Base-by-base conservation (phyloP, 148 eudicot genomes). In the Agrostemma githago region DNA sequence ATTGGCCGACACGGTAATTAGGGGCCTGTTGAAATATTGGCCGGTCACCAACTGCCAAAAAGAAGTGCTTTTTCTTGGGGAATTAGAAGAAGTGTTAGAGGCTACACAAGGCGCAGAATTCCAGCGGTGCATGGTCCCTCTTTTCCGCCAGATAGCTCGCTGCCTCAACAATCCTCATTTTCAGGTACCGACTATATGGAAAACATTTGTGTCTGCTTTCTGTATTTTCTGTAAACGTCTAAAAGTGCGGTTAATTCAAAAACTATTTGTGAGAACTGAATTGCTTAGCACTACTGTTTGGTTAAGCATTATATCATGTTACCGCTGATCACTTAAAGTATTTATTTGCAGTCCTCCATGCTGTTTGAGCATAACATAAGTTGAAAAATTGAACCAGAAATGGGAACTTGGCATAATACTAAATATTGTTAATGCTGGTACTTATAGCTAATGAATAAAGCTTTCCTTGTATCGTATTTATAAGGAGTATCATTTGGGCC, bases 11-110 rank as follows among this genome's bases (percentile, higher is more conserved):
- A 81, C 83, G 1, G 90, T 90, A 46, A 83, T 90, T 46, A 83
- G 86, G 84, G 96, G 96, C 37, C 73, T 90, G 81, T 74, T 90
- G 84, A 90, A 88, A 69, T 90, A 85, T 72, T 90, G 95, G 95
- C 95, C 95, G 40, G 87, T 90, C 16, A 90, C 86, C 46, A 90
- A 90, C 76, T 82, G 88, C 77, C 84, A 82, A 40, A 90, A 90
- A 84, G 95, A 90, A 76, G 84, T 88, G 66, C 86, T 88, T 57
- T 86, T 90, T 75, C 86, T 90, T 21, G 87, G 85, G 34, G 95
- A 90, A 69, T 83, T 88, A 58, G 95, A 90, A 74, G 95, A 88
- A 78, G 89, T 89, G 56, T 73, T 89, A 74, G 94, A 89, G 69
- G 86, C 81, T 21, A 88, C 89, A 40, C 90, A 88, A 73, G 83